phyloP scores from a whole-genome alignment of 2,329 filamentous ascomycete species.

The Pseudopyrenochaeta lycopersici region DNA sequence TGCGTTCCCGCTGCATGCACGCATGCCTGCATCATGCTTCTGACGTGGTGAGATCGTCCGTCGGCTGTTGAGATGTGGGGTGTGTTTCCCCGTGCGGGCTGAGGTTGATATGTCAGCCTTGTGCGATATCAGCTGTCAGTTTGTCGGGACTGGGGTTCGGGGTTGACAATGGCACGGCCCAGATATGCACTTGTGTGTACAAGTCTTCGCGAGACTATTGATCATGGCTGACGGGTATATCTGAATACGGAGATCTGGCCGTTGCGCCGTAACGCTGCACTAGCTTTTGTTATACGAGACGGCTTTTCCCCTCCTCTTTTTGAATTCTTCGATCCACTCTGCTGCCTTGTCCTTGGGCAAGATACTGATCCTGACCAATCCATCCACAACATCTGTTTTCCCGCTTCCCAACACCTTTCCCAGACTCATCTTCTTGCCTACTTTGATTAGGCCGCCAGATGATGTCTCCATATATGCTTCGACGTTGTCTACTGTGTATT shows the following conservation, averaged over 20 bases:
- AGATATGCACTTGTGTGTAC: no score
- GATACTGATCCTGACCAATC: slow-evolving; percentile 82
- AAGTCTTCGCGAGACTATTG: background rate
- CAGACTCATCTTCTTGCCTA: slow-evolving; percentile 83
- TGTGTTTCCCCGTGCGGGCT: background rate
- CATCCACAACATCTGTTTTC: slow-evolving; percentile 87
- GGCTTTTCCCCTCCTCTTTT: slow-evolving; percentile 66
- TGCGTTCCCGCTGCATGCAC: slow-evolving; percentile 10
- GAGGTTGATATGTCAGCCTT: background rate
- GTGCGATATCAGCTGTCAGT: background rate
- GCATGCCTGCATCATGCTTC: slow-evolving; percentile 9
- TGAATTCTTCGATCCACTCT: slow-evolving; percentile 86
- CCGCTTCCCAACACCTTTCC: slow-evolving; percentile 77
- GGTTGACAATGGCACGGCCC: no score
- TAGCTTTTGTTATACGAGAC: slow-evolving; percentile 1
- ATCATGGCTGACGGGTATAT: background rate
- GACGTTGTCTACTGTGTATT: slow-evolving; percentile 72
- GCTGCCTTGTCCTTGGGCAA: slow-evolving; percentile 75
- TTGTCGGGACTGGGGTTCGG: background rate
- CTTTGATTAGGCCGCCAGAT: slow-evolving; percentile 82
- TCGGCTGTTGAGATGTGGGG: background rate
- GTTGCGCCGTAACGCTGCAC: background rate
- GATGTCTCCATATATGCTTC: slow-evolving; percentile 91
- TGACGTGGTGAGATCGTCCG: slow-evolving; percentile 8
- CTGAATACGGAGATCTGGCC: background rate